Percentiles rank a stretch among this genome's conserved stretches.
Evolutionary conservation across 371 early-diverging fungal genomes (phyloP).

Genomic region (Syncephalis plumigaleata): DNA sequence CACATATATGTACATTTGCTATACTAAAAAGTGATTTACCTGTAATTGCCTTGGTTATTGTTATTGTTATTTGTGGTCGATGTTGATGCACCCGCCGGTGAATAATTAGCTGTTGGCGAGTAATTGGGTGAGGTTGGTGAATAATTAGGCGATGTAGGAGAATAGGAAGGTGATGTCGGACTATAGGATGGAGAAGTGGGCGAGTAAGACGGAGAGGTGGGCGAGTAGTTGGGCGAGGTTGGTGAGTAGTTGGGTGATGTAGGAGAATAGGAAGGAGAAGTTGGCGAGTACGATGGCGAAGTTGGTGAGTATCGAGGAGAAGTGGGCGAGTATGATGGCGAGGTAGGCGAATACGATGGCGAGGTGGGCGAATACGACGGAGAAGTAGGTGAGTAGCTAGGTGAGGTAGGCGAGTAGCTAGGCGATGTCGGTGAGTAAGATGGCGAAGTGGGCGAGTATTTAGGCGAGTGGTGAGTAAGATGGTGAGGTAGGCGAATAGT

Average conservation of each 20-base stretch:
- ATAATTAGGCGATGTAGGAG: slow-evolving; percentile 21
- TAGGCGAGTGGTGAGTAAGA: slow-evolving; percentile 27
- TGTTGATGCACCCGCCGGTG: no score
- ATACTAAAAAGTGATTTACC: no score
- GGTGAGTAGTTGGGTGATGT: slow-evolving; percentile 22
- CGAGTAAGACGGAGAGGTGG: no score
- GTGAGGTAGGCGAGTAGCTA: slow-evolving; percentile 41
- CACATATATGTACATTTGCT: no score
- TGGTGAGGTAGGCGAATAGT: slow-evolving; percentile 29
- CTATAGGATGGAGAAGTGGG: no score
- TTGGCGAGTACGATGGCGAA: slow-evolving; percentile 43
- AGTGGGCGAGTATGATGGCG: slow-evolving; percentile 25
- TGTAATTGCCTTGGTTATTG: no score
- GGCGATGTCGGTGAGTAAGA: slow-evolving; percentile 39
- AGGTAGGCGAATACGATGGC: slow-evolving; percentile 25
- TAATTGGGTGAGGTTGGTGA: slow-evolving; percentile 6
- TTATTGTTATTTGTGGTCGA: no score
- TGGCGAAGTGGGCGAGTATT: slow-evolving; percentile 57
- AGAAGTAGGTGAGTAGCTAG: slow-evolving; percentile 56
- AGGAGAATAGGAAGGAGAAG: slow-evolving; percentile 23
- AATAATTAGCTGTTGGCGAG: no score
- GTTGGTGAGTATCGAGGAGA: slow-evolving; percentile 54
- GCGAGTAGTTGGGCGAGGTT: background rate
- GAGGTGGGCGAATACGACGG: slow-evolving; percentile 63
- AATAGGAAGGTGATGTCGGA: slow-evolving; percentile 31